Conservation (phyloP, 2,329 filamentous ascomycete species). For the Aureobasidium subglaciale region DNA sequence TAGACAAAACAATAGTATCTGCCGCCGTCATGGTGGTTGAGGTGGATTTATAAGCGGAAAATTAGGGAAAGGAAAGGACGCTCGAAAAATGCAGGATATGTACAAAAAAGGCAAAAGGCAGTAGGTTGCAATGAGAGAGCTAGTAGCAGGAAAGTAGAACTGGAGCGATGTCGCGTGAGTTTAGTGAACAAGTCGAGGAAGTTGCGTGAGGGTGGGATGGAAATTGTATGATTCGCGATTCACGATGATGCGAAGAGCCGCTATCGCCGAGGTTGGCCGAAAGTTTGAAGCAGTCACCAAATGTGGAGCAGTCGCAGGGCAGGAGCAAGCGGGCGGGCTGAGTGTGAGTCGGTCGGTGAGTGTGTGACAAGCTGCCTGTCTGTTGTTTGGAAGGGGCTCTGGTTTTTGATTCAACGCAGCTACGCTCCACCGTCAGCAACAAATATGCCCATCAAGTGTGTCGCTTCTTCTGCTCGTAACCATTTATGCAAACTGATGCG, state of each 20-base stretch:
- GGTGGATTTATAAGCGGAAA: conserved; percentile 14
- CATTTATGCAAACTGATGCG: conserved; percentile 15
- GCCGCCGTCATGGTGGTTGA: conserved; percentile 35
- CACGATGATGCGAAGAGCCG: not conserved
- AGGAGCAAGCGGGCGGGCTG: too few species aligned
- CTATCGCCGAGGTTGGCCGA: conserved; percentile 6
- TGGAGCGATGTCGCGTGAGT: not conserved
- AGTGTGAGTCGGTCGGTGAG: too few species aligned
- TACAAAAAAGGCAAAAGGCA: not conserved
- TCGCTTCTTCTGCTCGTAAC: not conserved
- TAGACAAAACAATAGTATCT: conserved; percentile 78
- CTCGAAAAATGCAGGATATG: not conserved
- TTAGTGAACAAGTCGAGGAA: not conserved
- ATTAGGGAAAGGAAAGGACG: not conserved
- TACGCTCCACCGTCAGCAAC: conserved; percentile 1
- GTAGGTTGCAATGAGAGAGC: not conserved
- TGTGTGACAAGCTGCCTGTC: not conserved
- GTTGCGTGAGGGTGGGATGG: not conserved
- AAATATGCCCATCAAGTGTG: conserved; percentile 51
- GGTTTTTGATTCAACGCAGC: not conserved
- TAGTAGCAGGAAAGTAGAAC: not conserved
- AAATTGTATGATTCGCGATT: conserved; percentile 5
- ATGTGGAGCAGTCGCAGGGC: not conserved
- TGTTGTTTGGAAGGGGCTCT: not conserved
- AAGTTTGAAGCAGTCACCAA: not conserved